A percentile compares a stretch with the other conserved stretches of the same genome.
Conservation (phyloP, 176 grass and related monocot genomes). For the Triticum monococcum region DNA sequence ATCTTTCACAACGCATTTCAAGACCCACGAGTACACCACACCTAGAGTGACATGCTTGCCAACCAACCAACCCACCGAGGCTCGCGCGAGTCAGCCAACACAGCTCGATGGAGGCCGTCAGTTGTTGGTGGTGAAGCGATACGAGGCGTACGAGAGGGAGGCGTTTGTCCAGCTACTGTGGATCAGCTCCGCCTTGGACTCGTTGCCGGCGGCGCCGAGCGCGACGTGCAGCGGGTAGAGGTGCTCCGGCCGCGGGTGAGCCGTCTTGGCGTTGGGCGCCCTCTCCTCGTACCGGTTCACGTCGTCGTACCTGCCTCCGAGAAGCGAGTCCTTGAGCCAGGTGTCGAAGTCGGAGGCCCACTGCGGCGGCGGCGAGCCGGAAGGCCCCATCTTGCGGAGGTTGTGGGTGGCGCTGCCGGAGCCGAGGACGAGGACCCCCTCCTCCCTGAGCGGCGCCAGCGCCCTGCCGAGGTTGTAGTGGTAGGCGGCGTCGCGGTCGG, state of each 20-base stretch:
- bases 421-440: constrained; percentile 73
- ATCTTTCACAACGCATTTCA: not conserved
- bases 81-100: too few species aligned
- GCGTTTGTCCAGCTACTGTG: constrained; percentile 70
- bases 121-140: constrained; percentile 47
- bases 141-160: constrained; percentile 56
- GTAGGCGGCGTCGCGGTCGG: constrained; percentile 48
- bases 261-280: constrained; percentile 59
- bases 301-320: constrained; percentile 68
- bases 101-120: constrained; percentile 11
- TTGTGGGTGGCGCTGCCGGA: constrained; percentile 89
- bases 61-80: not conserved
- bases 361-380: constrained; percentile 13
- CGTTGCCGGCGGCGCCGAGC: constrained; percentile 74
- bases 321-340: constrained; percentile 79
- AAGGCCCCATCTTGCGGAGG: constrained; percentile 43
- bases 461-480: constrained; percentile 86
- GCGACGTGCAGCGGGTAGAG: constrained; percentile 90
- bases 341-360: constrained; percentile 77
- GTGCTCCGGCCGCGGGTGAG: constrained; percentile 86
- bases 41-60: not conserved
- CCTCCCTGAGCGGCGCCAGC: constrained; percentile 56
- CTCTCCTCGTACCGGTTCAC: constrained; percentile 59
- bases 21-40: not conserved
- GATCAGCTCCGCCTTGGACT: constrained; percentile 60